Evolutionary conservation across 1,284 basidiomycete species (phyloP).

Genomic region (Mrakiaceae sp.): DNA sequence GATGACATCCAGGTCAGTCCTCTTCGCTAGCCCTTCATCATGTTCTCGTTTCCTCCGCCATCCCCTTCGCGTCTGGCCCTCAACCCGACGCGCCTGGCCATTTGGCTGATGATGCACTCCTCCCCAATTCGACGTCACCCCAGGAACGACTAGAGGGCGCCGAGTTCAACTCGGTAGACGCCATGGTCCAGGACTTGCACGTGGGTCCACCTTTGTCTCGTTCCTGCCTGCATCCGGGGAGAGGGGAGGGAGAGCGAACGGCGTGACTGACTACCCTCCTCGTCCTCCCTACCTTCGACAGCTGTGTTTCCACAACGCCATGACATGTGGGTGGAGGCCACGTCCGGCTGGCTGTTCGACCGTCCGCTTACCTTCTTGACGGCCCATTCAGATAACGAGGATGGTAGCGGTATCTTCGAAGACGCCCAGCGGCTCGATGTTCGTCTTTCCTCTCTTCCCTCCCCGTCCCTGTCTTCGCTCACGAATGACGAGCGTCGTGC

Average conservation of each 20-base stretch:
- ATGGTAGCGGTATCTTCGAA: constrained; percentile 27
- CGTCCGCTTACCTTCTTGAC: neutral
- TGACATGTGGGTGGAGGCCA: constrained; percentile 28
- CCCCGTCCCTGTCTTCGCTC: constrained; percentile 13
- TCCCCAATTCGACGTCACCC: neutral
- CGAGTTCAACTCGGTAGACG: neutral
- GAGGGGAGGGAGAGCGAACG: neutral
- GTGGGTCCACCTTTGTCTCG: neutral
- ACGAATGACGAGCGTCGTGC: constrained; percentile 18
- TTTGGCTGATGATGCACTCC: neutral
- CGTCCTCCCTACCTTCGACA: neutral
- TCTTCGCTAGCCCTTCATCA: neutral
- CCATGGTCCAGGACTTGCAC: constrained; percentile 32
- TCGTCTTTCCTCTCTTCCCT: neutral
- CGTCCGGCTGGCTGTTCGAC: neutral
- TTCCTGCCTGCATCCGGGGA: neutral
- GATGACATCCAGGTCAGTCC: constrained; percentile 54
- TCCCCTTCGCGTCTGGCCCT: neutral
- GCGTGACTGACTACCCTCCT: neutral
- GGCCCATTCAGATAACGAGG: constrained; percentile 29
- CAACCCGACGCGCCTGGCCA: neutral
- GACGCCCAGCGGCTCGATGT: constrained; percentile 31
- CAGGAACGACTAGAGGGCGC: neutral
- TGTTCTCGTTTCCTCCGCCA: constrained; percentile 67
- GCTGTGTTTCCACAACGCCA: constrained; percentile 35